A percentile compares a stretch with the other conserved stretches of the same genome.
phyloP scores from a whole-genome alignment of 208 protist genomes.

The Wallacemonas rigidus region DNA sequence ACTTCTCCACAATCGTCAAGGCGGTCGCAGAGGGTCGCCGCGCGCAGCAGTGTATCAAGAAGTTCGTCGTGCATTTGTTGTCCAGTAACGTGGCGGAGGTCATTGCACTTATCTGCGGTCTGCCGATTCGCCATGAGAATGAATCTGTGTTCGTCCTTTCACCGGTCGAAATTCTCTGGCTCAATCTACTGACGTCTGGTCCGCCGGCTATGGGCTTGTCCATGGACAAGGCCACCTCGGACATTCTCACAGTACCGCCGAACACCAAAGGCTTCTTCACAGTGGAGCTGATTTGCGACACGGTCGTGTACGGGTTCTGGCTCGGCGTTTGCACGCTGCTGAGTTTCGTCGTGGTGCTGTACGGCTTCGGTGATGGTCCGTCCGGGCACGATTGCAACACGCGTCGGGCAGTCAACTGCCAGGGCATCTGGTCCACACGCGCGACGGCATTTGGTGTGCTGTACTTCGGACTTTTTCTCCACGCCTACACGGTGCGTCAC shows the following conservation, averaged over 20 bases:
- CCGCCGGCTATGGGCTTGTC: conserved; percentile 82
- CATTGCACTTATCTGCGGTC: conserved; percentile 85
- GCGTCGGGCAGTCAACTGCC: conserved; percentile 43
- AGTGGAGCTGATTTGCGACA: conserved; percentile 79
- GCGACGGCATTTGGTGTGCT: conserved; percentile 81
- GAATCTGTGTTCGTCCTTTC: conserved; percentile 81
- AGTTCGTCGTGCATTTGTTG: conserved; percentile 90
- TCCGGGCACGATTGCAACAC: conserved; percentile 69
- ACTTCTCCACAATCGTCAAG: conserved; percentile 98
- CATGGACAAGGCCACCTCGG: conserved; percentile 67
- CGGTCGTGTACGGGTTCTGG: conserved; percentile 82
- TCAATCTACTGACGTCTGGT: conserved; percentile 89
- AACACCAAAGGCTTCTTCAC: conserved; percentile 84
- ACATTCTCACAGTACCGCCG: conserved; percentile 82
- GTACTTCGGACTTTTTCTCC: conserved; percentile 87
- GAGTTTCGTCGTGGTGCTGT: conserved; percentile 70
- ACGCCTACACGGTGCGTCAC: conserved; percentile 90
- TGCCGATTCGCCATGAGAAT: conserved; percentile 70
- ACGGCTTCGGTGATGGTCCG: conserved; percentile 63
- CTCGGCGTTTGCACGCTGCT: conserved; percentile 63
- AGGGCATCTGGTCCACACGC: conserved; percentile 73
- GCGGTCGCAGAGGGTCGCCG: conserved; percentile 87
- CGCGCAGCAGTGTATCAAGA: conserved; percentile 86
- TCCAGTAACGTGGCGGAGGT: conserved; percentile 90
- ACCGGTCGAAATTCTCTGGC: conserved; percentile 93